A percentile compares a stretch with the other conserved stretches of the same genome.
Evolutionary conservation across 2,329 filamentous ascomycete genomes (phyloP).

Genomic region (Sarocladiaceae sp.): DNA sequence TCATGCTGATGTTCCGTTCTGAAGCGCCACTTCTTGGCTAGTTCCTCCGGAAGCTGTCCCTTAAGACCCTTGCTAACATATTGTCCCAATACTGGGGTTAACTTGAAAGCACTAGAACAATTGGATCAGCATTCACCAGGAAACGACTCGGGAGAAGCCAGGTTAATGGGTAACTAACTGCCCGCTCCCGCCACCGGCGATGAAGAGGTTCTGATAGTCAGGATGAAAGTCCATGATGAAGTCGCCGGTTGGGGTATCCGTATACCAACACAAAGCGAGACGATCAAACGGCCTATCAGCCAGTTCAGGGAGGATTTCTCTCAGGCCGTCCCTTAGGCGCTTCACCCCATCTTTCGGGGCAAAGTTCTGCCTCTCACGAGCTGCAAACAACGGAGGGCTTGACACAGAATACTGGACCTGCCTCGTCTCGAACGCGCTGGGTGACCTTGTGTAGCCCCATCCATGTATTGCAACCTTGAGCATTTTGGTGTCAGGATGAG

Average conservation of each 20-base stretch:
- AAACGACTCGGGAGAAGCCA: background rate
- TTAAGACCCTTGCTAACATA: conserved; percentile 13
- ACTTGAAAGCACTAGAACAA: conserved; percentile 15
- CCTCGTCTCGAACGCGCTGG: background rate
- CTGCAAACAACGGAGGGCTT: conserved; percentile 6
- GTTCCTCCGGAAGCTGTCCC: conserved; percentile 4
- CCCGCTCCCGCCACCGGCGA: conserved; percentile 38
- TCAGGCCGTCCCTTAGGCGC: conserved; percentile 13
- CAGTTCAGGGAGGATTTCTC: conserved; percentile 16
- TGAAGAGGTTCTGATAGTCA: conserved; percentile 36
- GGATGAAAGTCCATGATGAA: conserved; percentile 35
- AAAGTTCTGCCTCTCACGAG: conserved; percentile 14
- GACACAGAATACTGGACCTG: conserved; percentile 10
- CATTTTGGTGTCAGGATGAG: conserved; percentile 14
- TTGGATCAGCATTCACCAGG: background rate
- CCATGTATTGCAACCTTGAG: conserved; percentile 18
- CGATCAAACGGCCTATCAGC: conserved; percentile 13
- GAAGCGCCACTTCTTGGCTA: conserved; percentile 13
- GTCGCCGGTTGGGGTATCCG: background rate
- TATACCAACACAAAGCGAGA: conserved; percentile 10
- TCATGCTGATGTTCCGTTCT: conserved; percentile 13
- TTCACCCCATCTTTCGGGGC: conserved; percentile 14
- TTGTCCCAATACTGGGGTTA: conserved; percentile 15
- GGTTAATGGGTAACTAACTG: background rate
- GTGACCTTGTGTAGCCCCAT: conserved; percentile 17